Conservation (phyloP, 768 basidiomycete species). For the Mycena haematopus region DNA sequence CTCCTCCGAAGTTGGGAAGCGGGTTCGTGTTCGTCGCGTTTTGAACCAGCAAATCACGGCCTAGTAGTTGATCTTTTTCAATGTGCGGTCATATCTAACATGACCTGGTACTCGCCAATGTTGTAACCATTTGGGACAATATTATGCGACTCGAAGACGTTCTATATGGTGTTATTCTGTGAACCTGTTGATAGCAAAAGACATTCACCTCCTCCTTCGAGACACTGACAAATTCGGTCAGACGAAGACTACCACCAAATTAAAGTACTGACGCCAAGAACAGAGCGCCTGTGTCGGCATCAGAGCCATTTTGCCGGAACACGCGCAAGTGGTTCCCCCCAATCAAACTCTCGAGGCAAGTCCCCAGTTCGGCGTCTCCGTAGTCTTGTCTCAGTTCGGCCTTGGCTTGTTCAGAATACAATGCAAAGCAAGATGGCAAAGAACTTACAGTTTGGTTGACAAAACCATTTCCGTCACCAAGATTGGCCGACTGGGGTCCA, state of each 20-base stretch:
- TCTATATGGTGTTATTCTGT: constrained; percentile 32
- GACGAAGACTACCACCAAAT: neutral
- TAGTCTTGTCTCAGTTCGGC: constrained; percentile 81
- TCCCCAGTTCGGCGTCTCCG: constrained; percentile 65
- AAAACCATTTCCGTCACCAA: constrained; percentile 82
- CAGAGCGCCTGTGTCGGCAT: constrained; percentile 53
- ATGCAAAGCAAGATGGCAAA: constrained; percentile 28
- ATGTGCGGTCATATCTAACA: constrained; percentile 30
- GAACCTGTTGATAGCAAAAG: neutral
- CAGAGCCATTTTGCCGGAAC: constrained; percentile 63
- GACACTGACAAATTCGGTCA: constrained; percentile 38
- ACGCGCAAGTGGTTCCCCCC: constrained; percentile 82
- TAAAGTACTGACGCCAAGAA: constrained; percentile 60
- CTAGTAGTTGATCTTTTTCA: constrained; percentile 33
- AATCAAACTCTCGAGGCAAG: constrained; percentile 77
- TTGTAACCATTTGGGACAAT: constrained; percentile 58
- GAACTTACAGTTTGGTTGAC: constrained; percentile 56
- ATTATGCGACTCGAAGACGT: constrained; percentile 43
- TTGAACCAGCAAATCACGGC: constrained; percentile 28
- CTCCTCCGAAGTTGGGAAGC: constrained; percentile 44
- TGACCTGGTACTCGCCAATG: constrained; percentile 42
- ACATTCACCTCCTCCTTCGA: constrained; percentile 47
- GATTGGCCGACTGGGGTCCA: constrained; percentile 68
- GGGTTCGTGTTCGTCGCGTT: constrained; percentile 32
- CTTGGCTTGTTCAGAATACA: constrained; percentile 44